These are phyloP conservation scores for Selenicereus undatus DNA, from an alignment of 148 eudicot species.

Conservation along the genomic window DNA sequence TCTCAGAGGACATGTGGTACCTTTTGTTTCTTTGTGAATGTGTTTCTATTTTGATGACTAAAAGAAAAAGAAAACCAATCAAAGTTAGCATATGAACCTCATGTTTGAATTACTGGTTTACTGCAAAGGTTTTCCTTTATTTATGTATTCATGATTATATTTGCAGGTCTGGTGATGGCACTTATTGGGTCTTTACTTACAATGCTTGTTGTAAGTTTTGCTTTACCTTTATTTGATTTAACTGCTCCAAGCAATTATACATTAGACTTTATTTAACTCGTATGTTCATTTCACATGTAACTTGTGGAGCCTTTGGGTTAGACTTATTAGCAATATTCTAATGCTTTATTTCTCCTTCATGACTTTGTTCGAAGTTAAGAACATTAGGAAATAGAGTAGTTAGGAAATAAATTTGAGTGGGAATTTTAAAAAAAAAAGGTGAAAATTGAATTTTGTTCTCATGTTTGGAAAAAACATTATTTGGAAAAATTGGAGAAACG, in stretches of 20 bases:
- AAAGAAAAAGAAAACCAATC: background rate
- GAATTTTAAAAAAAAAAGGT: no score
- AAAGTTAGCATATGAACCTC: background rate
- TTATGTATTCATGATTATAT: background rate
- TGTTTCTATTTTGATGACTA: background rate
- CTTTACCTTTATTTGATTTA: background rate
- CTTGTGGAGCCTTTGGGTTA: background rate
- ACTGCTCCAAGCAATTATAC: background rate
- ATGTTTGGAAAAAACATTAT: no score
- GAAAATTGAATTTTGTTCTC: no score
- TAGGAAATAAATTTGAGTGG: no score
- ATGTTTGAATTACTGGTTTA: background rate
- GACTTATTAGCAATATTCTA: background rate
- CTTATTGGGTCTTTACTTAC: constrained; percentile 83
- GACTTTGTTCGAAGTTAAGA: background rate
- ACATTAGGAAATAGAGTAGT: no score
- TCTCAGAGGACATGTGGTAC: background rate
- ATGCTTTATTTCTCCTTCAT: background rate
- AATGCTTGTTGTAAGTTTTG: constrained; percentile 72
- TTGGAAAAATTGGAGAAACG: no score
- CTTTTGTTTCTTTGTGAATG: background rate
- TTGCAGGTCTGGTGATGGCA: constrained; percentile 86
- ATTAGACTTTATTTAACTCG: background rate
- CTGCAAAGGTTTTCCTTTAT: background rate
- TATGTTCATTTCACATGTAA: background rate